Evolutionary conservation across 306 rosid genomes (phyloP).

Genomic region (Nissolia schottii): DNA sequence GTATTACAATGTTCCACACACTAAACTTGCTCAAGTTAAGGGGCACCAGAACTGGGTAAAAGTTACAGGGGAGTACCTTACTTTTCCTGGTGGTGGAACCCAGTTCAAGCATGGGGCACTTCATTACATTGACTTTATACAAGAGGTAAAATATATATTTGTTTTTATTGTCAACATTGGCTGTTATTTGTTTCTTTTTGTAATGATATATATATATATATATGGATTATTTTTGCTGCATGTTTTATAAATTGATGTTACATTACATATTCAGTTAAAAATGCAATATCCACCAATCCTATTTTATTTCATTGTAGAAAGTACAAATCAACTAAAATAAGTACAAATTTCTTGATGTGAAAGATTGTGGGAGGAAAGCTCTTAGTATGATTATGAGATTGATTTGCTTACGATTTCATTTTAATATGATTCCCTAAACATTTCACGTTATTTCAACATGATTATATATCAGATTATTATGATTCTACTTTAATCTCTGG

Average conservation of each 20-base stretch:
- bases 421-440: neutral
- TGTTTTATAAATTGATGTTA: neutral
- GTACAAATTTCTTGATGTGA: neutral
- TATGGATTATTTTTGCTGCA: neutral
- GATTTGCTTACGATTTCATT: neutral
- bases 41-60: conserved; percentile 99
- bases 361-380: neutral
- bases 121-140: conserved; percentile 94
- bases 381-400: neutral
- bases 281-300: neutral
- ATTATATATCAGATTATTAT: neutral
- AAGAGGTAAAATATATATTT: conserved; percentile 46
- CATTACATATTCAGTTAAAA: neutral
- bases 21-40: conserved; percentile 82
- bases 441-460: neutral
- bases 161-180: neutral
- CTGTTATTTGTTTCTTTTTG: neutral
- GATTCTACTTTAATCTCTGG: neutral
- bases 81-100: conserved; percentile 99
- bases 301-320: neutral
- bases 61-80: conserved; percentile 82
- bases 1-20: conserved; percentile 93
- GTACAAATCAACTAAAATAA: no score
- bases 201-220: neutral
- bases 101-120: conserved; percentile 98